phyloP scores from a whole-genome alignment of 345 rosid species.

The Abelmoschus esculentus region DNA sequence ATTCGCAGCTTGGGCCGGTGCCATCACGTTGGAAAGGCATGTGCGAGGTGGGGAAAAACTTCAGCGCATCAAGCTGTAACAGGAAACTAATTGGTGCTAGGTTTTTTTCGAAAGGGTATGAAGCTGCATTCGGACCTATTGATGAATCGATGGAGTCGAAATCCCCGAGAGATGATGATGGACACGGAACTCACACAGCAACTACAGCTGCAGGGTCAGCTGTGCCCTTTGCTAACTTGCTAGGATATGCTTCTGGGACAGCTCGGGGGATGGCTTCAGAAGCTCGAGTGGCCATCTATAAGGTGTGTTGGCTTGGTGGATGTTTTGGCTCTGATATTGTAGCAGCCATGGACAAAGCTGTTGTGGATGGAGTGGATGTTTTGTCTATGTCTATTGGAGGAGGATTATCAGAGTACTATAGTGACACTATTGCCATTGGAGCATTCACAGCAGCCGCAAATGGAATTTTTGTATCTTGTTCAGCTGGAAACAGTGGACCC shows the following conservation, averaged over 20 bases:
- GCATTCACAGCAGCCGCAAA: conserved; percentile 43
- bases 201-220: conserved; percentile 51
- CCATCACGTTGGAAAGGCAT: conserved; percentile 53
- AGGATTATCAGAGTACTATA: conserved; percentile 39
- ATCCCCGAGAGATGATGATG: conserved; percentile 60
- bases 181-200: conserved; percentile 61
- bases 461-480: conserved; percentile 51
- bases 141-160: conserved; percentile 42
- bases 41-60: conserved; percentile 40
- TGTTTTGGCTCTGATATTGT: conserved; percentile 52
- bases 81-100: conserved; percentile 55
- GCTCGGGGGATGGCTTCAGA: conserved; percentile 62
- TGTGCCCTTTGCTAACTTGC: conserved; percentile 39
- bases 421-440: conserved; percentile 51
- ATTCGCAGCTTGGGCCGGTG: conserved; percentile 43
- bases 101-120: conserved; percentile 49
- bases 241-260: conserved; percentile 46
- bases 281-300: conserved; percentile 53
- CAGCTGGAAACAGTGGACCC: conserved; percentile 60
- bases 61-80: conserved; percentile 43
- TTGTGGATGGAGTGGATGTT: conserved; percentile 48
- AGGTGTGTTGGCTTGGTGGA: conserved; percentile 61
- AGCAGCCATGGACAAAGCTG: conserved; percentile 48
- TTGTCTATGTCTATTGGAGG: conserved; percentile 65
- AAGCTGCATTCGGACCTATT: conserved; percentile 37